Conservation (phyloP, 139 green algal genomes). For the Axilococcus clingmanii region DNA sequence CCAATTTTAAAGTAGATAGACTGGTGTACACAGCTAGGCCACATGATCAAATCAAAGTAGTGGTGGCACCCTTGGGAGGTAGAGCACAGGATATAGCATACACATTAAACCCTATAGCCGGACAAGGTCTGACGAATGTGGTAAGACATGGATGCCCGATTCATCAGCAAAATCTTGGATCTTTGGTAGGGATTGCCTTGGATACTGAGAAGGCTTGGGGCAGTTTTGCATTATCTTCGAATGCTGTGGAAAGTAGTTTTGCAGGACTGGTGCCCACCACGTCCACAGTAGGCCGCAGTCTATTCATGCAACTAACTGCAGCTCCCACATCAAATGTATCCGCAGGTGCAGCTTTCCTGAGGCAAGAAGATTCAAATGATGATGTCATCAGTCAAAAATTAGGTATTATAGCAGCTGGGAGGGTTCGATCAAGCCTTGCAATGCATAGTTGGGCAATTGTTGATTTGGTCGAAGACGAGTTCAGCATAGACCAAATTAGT, state of each 20-base stretch:
- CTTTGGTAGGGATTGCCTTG: slow-evolving; percentile 6
- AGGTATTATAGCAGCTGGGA: slow-evolving; percentile 10
- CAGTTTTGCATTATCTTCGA: slow-evolving; percentile 9
- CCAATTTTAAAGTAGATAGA: slow-evolving; percentile 12
- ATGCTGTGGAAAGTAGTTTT: background rate
- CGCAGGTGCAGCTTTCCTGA: background rate
- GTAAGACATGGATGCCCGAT: slow-evolving; percentile 16
- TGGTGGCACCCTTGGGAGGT: slow-evolving; percentile 34
- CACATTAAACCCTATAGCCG: slow-evolving; percentile 26
- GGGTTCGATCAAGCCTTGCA: slow-evolving; percentile 3
- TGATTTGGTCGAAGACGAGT: background rate
- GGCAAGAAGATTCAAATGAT: background rate
- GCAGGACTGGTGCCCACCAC: background rate
- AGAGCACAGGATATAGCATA: slow-evolving; percentile 18
- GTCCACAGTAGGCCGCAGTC: slow-evolving; percentile 3
- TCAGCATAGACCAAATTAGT: background rate
- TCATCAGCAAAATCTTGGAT: slow-evolving; percentile 16
- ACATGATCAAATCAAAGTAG: slow-evolving; percentile 6
- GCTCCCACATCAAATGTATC: background rate
- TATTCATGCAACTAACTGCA: too few relatives aligned
- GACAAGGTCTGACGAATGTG: slow-evolving; percentile 15
- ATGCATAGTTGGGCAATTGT: slow-evolving; percentile 18
- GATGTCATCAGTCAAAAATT: too few relatives aligned
- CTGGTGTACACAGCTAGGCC: slow-evolving; percentile 28
- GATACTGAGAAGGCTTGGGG: slow-evolving; percentile 12